Evolutionary conservation across 345 rosid genomes (phyloP), one percentile per base, ranked within the genome.

Genomic region (Noccaea caerulescens): DNA sequence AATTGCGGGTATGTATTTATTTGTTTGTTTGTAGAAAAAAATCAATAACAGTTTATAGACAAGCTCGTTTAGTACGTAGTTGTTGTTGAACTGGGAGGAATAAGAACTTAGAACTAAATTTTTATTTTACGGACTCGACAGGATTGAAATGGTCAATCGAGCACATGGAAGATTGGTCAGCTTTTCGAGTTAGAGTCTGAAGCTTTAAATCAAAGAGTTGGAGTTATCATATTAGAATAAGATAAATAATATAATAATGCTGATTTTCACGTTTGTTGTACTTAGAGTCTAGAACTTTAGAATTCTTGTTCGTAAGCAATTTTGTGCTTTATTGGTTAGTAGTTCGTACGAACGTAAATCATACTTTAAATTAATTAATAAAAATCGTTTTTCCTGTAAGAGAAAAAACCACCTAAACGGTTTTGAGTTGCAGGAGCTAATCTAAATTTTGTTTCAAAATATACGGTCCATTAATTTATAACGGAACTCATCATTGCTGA

Each of bases 401-500:
- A 36, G 9, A 36, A 16, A 7, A 27, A n/a, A 3, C 13, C 42
- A 71, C 52, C 46, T 7, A 56, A 20, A 53, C 46, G n/a, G 30
- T 52, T 37, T 61, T 51, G 37, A 60, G 33, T 51, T 41, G 36
- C 47, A 49, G 20, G 67, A 33, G 37, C 18, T 30, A 41, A 38
- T 50, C 41, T 60, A 30, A 39, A 14, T 7, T 39, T 52, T 71
- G 38, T 36, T 25, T 37, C 16, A 43, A 43, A 38, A 43, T 32
- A 47, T 38, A 47, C 57, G 13, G 62, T 61, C 45, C 1, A 53
- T 11, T 49, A 51, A 27, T 32, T 66, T 68, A 61, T 37, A 45
- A 53, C 33, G 64, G 53, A 63, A 55, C 70, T 47, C 75, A 76
- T 69, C 65, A 62, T 76, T 46, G 60, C 71, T 38, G 47, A 38